Evolutionary conservation across 2,329 filamentous ascomycete species (phyloP), one percentile per base, ranked within the genome.

Genomic region (Pseudogymnoascus destructans): DNA sequence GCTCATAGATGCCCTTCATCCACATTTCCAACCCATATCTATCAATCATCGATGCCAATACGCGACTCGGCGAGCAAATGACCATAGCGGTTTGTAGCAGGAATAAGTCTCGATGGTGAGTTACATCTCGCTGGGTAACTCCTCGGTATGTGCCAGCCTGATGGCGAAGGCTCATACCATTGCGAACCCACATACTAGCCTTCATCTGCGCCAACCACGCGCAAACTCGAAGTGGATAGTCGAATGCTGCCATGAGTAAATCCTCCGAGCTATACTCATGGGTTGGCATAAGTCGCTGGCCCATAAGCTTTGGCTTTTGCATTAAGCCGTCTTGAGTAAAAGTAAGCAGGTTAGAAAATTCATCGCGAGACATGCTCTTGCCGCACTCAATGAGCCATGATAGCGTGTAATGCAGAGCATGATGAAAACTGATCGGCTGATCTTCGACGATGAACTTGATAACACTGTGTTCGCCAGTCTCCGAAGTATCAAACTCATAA

Each of bases 151-250:
- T 93, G 57, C 87, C 87, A 69, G 95, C 93, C 71, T 98, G 93
- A 70, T 98, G 93, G 36, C 92, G 84, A 57, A 98, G 79, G 66
- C 92, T 97, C 68, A 98, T 89, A 1, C 93, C 93, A 68, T 98
- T 98, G 59, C 93, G 84, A 62, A 98, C 92, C 93, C 95, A 98
- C 84, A 97, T 95, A 57, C 90, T 89, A 15, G 92, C 90, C 70
- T 95, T 95, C 83, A 98, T 97, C 73, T 98, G 95, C 5, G 93
- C 88, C 30, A 98, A 77, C 93, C 93, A 98, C 17, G 89, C 90
- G 69, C 90, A 96, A 0, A 97, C 91, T 57, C 95, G 81, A 3
- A 98, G 76, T 0, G 95, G 92, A 66, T 89, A 95, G 70, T 98
- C 93, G 66, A 98, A 95, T 57, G 90, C 82, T 1, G 87, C 85